Evolutionary conservation across 2,329 filamentous ascomycete species (phyloP), one percentile per base, ranked within the genome.

Genomic region (Acephala macrosclerotiorum): DNA sequence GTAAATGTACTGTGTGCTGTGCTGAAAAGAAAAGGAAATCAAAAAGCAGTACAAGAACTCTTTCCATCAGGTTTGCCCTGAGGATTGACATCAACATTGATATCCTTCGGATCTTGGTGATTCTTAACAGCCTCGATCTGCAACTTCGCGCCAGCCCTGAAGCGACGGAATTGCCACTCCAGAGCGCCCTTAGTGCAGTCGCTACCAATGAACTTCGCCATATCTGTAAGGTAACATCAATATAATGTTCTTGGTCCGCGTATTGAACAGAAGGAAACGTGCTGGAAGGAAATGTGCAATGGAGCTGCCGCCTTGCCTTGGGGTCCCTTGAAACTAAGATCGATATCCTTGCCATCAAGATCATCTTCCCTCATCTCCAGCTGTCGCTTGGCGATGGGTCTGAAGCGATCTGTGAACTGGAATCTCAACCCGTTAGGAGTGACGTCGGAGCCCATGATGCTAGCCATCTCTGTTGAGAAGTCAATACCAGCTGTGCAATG

Each of bases 131-230:
- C 80, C 1, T 77, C 70, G 40, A 79, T 77, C 51, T 88, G 80
- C 1, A 76, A 75, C 35, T 85, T 81, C 47, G 83, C 85, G 26
- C 86, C 80, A 53, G 80, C 80, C 75, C 85, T 87, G 77, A 88
- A 83, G 20, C 75, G 68, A 1, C 86, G 82, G 70, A 89, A 87
- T 72, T 88, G 85, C 74, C 85, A 88, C 69, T 84, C 81, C 9
- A 89, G 80, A 20, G 58, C 60, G 26, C 38, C 38, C 11, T 58
- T 47, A 4, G 60, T 66, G 18, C 56, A 36, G 45, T 70, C 67
- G 11, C 60, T 66, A 2, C 66, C 65, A 20, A 61, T 61, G 33
- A 59, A 45, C n/a, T 33, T 63, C 9, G 67, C 61, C 55, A 67
- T 69, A 25, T 58, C 63, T 68, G 26, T 33, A 60, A 40, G 26